These are phyloP conservation scores for Evernia prunastri DNA, from an alignment of 495 filamentous ascomycete species.

Conservation along the genomic window DNA sequence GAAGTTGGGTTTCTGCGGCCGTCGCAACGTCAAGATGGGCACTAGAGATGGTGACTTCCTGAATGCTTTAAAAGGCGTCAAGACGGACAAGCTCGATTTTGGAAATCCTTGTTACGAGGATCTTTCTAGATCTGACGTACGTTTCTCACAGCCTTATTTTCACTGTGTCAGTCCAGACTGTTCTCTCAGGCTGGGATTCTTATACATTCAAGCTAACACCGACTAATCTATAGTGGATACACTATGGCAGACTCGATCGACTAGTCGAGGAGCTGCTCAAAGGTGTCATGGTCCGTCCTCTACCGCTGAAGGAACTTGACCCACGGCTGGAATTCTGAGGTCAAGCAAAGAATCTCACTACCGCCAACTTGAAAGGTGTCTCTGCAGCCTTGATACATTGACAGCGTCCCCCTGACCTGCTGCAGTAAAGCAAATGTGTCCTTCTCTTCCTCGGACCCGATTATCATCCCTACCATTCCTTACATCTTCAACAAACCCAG, in stretches of 20 bases:
- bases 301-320: conserved; percentile 13
- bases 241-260: background rate
- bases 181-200: background rate
- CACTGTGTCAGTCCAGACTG: background rate
- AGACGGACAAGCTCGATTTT: conserved; percentile 14
- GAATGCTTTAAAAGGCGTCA: conserved; percentile 13
- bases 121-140: background rate
- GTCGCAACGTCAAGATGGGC: conserved; percentile 10
- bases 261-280: background rate
- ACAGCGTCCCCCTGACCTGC: background rate
- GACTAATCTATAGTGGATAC: too few species aligned
- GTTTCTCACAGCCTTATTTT: background rate
- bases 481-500: background rate
- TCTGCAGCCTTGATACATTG: background rate
- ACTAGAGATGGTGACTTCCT: conserved; percentile 11
- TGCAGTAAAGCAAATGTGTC: conserved; percentile 1
- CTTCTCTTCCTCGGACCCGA: background rate
- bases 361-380: background rate
- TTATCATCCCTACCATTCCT: background rate
- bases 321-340: conserved; percentile 2
- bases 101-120: conserved; percentile 2
- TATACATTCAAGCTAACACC: background rate
- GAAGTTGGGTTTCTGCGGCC: conserved; percentile 20
- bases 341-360: background rate
- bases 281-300: conserved; percentile 10